A percentile compares a stretch with the other conserved stretches of the same genome.
These are phyloP conservation scores for Apium graveolens DNA, from an alignment of 129 eudicot genomes.

Conservation along the genomic window DNA sequence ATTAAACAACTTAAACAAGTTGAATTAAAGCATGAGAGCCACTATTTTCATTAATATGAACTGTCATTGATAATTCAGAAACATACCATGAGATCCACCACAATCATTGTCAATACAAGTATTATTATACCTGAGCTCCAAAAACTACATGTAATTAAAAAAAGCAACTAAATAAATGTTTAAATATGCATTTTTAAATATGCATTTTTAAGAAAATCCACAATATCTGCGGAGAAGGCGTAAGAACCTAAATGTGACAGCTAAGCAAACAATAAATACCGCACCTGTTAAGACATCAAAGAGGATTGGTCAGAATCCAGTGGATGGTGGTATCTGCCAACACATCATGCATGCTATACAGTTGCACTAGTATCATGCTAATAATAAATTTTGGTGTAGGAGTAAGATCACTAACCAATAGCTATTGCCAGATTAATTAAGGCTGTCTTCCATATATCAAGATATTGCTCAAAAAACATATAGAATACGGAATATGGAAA, in stretches of 20 bases:
- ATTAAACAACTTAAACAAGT: not conserved
- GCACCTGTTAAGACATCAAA: slow-evolving; percentile 54
- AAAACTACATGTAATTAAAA: slow-evolving; percentile 32
- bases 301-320: slow-evolving; percentile 5
- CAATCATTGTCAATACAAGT: slow-evolving; percentile 80
- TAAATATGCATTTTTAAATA: not conserved
- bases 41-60: not conserved
- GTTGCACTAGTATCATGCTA: not conserved
- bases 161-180: not conserved
- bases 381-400: not conserved
- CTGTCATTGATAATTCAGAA: not conserved
- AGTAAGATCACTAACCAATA: slow-evolving; percentile 49
- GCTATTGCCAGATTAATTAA: slow-evolving; percentile 82
- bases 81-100: slow-evolving; percentile 83
- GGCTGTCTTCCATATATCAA: slow-evolving; percentile 95
- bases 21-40: slow-evolving; percentile 2
- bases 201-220: not conserved
- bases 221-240: not conserved
- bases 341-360: not conserved
- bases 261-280: slow-evolving; percentile 76
- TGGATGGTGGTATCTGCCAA: slow-evolving; percentile 7
- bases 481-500: slow-evolving; percentile 93
- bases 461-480: slow-evolving; percentile 97
- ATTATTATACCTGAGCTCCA: slow-evolving; percentile 88
- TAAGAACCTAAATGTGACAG: slow-evolving; percentile 82